Percentiles rank a stretch among this genome's conserved stretches.
Conservation (phyloP, 169 alveolate species). For the Plasmodium relictum region DNA sequence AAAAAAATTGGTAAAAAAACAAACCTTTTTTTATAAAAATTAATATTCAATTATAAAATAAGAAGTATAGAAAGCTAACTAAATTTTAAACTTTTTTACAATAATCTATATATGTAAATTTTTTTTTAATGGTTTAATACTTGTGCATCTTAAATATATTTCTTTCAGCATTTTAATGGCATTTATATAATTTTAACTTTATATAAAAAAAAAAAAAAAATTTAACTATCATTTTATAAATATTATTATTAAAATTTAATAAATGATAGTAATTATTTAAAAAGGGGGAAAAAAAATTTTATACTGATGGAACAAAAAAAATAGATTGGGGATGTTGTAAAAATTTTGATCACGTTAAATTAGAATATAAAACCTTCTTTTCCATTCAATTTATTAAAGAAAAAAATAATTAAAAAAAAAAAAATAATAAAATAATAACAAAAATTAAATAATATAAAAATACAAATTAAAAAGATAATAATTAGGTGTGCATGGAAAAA, state of each 20-base stretch:
- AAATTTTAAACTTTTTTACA: constrained; percentile 13
- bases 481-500: constrained; percentile 38
- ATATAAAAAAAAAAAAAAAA: constrained; percentile 3
- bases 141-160: constrained; percentile 31
- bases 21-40: constrained; percentile 14
- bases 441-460: constrained; percentile 20
- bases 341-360: constrained; percentile 39
- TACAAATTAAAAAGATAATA: constrained; percentile 11
- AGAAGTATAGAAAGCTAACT: constrained; percentile 27
- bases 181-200: constrained; percentile 12
- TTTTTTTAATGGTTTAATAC: constrained; percentile 24
- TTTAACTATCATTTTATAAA: constrained; percentile 1
- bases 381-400: constrained; percentile 14
- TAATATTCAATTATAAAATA: neutral
- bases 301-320: constrained; percentile 29
- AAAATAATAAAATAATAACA: constrained; percentile 1
- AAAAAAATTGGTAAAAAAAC: constrained; percentile 24
- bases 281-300: constrained; percentile 10
- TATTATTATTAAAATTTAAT: constrained; percentile 15
- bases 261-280: constrained; percentile 20
- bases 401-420: constrained; percentile 1
- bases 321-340: neutral
- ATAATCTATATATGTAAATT: neutral
- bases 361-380: constrained; percentile 17
- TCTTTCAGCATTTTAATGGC: neutral